A percentile compares a stretch with the other conserved stretches of the same genome.
These are phyloP conservation scores for Vitis rotundifolia DNA, from an alignment of 164 flowering plant genomes.

Conservation along the genomic window DNA sequence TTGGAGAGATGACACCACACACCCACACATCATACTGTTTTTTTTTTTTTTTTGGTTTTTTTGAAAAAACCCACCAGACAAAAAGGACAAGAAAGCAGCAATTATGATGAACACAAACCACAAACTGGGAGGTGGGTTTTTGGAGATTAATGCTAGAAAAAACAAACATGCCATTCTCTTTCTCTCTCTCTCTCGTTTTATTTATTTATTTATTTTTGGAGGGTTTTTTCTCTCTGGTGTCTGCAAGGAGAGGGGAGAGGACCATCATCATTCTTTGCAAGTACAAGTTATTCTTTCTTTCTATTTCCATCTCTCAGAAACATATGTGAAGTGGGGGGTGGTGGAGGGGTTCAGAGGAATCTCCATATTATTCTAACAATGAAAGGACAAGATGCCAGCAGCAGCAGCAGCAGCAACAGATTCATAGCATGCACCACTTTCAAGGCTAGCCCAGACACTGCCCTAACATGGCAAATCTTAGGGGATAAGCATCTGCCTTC, in stretches of 20 bases:
- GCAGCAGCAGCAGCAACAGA: no score
- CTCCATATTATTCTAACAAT: background rate
- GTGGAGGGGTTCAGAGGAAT: constrained; percentile 16
- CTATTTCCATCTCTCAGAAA: background rate
- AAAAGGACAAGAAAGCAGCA: background rate
- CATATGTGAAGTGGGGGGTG: background rate
- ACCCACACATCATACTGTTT: background rate
- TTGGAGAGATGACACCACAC: background rate
- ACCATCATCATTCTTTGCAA: background rate
- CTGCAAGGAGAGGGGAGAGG: no score
- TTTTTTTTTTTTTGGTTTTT: background rate
- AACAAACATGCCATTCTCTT: constrained; percentile 1
- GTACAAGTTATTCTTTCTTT: background rate
- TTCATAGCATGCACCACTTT: constrained; percentile 8
- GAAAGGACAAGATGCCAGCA: no score
- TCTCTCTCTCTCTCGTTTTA: background rate
- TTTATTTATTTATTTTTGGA: no score
- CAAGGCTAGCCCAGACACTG: constrained; percentile 3
- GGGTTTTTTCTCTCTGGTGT: no score
- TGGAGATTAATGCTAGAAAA: background rate
- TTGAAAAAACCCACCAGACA: background rate
- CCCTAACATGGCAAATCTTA: constrained; percentile 14
- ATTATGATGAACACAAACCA: background rate
- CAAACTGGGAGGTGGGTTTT: background rate
- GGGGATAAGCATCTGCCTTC: constrained; percentile 2